Conservation (phyloP, 2,329 filamentous ascomycete genomes). For the Diaporthe sp. region DNA sequence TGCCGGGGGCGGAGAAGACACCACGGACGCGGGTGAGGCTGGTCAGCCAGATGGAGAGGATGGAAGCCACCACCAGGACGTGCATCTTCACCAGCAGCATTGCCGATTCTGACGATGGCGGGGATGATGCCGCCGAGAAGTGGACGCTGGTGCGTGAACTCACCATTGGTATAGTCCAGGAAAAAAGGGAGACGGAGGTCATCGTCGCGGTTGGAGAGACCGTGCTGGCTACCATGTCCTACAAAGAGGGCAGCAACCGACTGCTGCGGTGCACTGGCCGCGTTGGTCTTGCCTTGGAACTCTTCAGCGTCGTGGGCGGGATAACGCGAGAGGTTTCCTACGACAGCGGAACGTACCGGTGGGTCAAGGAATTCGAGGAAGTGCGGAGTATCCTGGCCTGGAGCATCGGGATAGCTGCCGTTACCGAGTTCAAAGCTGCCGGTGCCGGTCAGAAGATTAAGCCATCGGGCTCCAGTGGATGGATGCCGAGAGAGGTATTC, state of each 20-base stretch:
- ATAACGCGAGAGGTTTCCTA: neutral
- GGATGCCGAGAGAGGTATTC: neutral
- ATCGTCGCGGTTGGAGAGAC: neutral
- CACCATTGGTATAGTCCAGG: neutral
- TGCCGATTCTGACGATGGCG: neutral
- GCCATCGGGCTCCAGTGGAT: neutral
- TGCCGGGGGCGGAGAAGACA: neutral
- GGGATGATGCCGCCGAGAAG: neutral
- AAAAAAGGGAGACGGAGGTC: neutral
- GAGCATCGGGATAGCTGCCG: slow-evolving; percentile 1
- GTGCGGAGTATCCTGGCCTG: neutral
- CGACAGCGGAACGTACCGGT: neutral
- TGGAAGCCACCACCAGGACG: neutral
- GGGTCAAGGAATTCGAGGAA: neutral
- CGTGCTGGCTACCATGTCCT: neutral
- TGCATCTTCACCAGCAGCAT: neutral
- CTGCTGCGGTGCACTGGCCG: neutral
- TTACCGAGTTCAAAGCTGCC: neutral
- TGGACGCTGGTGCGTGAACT: neutral
- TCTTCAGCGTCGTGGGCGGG: neutral
- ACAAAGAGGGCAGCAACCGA: neutral
- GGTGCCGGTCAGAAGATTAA: neutral
- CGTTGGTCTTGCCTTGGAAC: neutral
- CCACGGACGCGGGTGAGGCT: neutral
- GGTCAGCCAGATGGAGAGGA: neutral